Conservation (phyloP, 2,329 filamentous ascomycete genomes). For the Sarocladium brachiariae region DNA sequence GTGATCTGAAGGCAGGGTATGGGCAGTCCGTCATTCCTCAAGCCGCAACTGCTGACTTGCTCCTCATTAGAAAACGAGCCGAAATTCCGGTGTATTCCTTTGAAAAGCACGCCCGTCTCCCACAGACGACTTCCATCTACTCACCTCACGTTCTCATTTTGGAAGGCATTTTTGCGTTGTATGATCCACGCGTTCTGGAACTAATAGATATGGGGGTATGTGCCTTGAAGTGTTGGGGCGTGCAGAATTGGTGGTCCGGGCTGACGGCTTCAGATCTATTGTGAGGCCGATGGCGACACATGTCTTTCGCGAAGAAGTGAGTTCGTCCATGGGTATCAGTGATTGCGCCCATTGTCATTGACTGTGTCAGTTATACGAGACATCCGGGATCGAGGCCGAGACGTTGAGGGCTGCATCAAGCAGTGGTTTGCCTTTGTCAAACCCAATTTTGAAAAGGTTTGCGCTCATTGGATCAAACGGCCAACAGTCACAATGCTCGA, state of each 20-base stretch:
- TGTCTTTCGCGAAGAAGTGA: slow-evolving; percentile 82
- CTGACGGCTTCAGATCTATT: slow-evolving; percentile 88
- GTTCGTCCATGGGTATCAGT: slow-evolving; percentile 21
- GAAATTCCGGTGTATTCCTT: slow-evolving; percentile 97
- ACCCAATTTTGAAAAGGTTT: slow-evolving; percentile 80
- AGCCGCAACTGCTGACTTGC: slow-evolving; percentile 11
- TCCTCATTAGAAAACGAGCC: slow-evolving; percentile 60
- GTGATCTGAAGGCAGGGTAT: slow-evolving; percentile 87
- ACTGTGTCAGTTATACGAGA: slow-evolving; percentile 64
- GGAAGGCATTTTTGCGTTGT: slow-evolving; percentile 92
- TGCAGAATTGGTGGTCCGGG: background rate
- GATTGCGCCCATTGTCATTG: slow-evolving; percentile 9
- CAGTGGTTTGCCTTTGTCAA: slow-evolving; percentile 98
- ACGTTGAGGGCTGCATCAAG: slow-evolving; percentile 93
- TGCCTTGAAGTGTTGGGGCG: background rate
- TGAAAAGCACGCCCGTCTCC: slow-evolving; percentile 74
- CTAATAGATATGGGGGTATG: slow-evolving; percentile 81
- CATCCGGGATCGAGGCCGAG: slow-evolving; percentile 79
- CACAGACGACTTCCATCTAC: slow-evolving; percentile 81
- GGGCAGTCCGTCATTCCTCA: slow-evolving; percentile 16
- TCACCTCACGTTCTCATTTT: slow-evolving; percentile 93
- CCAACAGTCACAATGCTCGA: too few species aligned
- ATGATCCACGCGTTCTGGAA: slow-evolving; percentile 78
- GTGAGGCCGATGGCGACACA: slow-evolving; percentile 90
- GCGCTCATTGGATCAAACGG: too few species aligned